Evolutionary conservation across 2,329 filamentous ascomycete species (phyloP), one percentile per base, ranked within the genome.

Genomic region (Purpureocillium lavendulum): DNA sequence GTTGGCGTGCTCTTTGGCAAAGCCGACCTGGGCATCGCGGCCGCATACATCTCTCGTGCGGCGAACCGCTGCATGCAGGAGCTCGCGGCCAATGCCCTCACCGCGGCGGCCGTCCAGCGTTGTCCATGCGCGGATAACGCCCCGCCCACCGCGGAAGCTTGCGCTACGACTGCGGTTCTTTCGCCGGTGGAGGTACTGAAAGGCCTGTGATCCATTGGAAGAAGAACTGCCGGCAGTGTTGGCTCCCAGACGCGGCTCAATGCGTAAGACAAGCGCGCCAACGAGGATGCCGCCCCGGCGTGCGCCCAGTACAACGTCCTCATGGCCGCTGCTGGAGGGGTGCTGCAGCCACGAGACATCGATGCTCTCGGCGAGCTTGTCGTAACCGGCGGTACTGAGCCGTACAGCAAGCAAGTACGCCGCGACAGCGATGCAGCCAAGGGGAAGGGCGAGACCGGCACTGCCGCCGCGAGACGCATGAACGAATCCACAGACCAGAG

Each of bases 71-170:
- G 85, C 82, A 49, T 82, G 75, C 35, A 95, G 67, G 51, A 95
- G 62, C 26, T 80, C 81, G 31, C 67, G 71, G 3, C 87, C 88
- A 17, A 94, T 68, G 0, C 87, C 87, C 45, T 77, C 76, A 26
- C 75, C 69, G 18, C 88, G 73, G 58, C 87, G 87, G 49, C 71
- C 69, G 37, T 80, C 62, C 54, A 72, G 71, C 2, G 87, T 85
- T 2, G 87, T 90, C 87, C 88, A 95, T 2, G 84, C 87, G 21
- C 84, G 76, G 41, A 95, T 81, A 35, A 87, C 67, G 8, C 81
- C 84, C 45, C 73, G 75, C 38, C 82, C 82, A 29, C 80, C 77
- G 47, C 66, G 57, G 49, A 69, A 66, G 54, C 54, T 65, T 49
- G 47, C 45, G 36, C 51, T 59, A 49, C 56, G 63, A 63, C 54